A percentile compares a stretch with the other conserved stretches of the same genome.
Evolutionary conservation across 345 rosid genomes (phyloP).

Genomic region (Populus euphratica): DNA sequence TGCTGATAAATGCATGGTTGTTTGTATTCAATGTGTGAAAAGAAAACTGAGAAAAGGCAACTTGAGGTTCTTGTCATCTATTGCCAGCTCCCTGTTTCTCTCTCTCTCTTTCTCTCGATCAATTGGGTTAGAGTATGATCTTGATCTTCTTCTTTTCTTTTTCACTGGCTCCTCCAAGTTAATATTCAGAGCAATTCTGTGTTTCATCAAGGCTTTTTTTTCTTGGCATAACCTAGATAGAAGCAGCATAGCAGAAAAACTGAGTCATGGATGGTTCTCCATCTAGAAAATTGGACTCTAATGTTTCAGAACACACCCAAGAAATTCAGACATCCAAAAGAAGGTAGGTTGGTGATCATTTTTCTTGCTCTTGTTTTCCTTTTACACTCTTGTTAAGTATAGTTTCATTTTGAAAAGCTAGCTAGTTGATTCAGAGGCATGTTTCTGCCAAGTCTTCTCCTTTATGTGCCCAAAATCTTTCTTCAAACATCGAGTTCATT

Average conservation of each 20-base stretch:
- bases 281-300: conserved; percentile 32
- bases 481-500: neutral
- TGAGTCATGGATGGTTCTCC: conserved; percentile 37
- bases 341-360: conserved; percentile 29
- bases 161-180: neutral
- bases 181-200: conserved; percentile 5
- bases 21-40: conserved; percentile 39
- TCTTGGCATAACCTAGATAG: conserved; percentile 2
- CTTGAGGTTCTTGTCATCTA: conserved; percentile 35
- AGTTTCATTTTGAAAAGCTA: neutral
- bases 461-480: neutral
- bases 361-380: neutral
- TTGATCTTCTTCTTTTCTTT: neutral
- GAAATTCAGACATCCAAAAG: conserved; percentile 48
- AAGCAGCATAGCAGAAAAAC: neutral
- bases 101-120: conserved; percentile 24
- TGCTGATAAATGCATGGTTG: conserved; percentile 23
- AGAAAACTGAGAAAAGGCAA: conserved; percentile 36
- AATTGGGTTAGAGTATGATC: conserved; percentile 9
- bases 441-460: neutral
- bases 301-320: conserved; percentile 31
- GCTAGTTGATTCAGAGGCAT: neutral
- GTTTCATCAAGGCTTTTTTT: conserved; percentile 11
- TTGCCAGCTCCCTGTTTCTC: conserved; percentile 13
- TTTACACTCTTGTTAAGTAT: neutral